A percentile compares a stretch with the other conserved stretches of the same genome.
phyloP scores from a whole-genome alignment of 2,329 filamentous ascomycete species.

The Colletotrichum abscissum region DNA sequence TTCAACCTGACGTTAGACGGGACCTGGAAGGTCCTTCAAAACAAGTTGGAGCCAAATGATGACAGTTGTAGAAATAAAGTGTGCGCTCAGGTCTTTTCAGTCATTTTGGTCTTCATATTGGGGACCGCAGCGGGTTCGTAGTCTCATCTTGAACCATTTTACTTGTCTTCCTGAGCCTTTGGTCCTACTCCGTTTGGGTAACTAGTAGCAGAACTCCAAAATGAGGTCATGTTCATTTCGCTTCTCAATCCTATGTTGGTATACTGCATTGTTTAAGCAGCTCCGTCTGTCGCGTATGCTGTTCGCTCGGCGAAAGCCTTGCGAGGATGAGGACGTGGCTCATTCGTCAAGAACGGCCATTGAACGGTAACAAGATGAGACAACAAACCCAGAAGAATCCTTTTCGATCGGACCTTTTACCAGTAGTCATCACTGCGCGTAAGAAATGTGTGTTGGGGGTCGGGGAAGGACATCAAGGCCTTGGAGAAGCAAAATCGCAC shows the following conservation, averaged over 20 bases:
- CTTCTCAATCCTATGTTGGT: background rate
- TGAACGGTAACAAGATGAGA: conserved; percentile 34
- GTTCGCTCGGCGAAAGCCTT: conserved; percentile 2
- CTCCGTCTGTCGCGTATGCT: conserved; percentile 1
- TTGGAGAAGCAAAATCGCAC: background rate
- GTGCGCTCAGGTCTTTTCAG: conserved; percentile 81
- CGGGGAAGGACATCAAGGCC: background rate
- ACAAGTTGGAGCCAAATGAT: conserved; percentile 5
- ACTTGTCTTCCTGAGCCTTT: conserved; percentile 70
- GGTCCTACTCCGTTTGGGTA: conserved; percentile 59
- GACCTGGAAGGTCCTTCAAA: background rate
- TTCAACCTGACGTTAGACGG: background rate
- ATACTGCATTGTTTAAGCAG: background rate
- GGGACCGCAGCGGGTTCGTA: conserved; percentile 62
- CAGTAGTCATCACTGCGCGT: conserved; percentile 64
- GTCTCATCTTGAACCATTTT: conserved; percentile 33
- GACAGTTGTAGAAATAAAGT: background rate
- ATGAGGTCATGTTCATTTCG: conserved; percentile 49
- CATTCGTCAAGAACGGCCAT: conserved; percentile 38
- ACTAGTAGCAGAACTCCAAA: conserved; percentile 62
- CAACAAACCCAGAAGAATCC: conserved; percentile 59
- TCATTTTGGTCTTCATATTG: conserved; percentile 65
- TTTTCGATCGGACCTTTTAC: conserved; percentile 74
- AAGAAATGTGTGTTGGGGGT: background rate
- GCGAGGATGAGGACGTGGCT: conserved; percentile 24